Conservation (phyloP, 805 yeast genomes). For the Candida ulmi region DNA sequence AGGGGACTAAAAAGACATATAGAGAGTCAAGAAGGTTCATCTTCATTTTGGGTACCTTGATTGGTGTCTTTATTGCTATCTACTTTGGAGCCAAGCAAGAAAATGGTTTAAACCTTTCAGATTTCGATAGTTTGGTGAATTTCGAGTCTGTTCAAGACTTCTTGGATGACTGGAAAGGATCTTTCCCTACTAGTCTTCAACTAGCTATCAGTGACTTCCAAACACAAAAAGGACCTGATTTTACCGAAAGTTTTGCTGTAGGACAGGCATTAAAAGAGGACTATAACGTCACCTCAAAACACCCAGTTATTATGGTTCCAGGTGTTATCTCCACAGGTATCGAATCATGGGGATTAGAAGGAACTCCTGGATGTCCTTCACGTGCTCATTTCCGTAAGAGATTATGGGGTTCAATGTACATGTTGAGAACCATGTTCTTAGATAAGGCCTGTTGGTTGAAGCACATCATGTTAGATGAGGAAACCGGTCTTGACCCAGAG, state of each 20-base stretch:
- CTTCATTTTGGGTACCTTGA: conserved; percentile 63
- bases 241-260: conserved; percentile 82
- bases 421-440: conserved; percentile 86
- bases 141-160: conserved; percentile 50
- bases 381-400: conserved; percentile 83
- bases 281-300: conserved; percentile 47
- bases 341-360: conserved; percentile 85
- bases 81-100: conserved; percentile 46
- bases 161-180: conserved; percentile 68
- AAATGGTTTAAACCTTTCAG: conserved; percentile 29
- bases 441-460: conserved; percentile 93
- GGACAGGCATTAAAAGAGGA: conserved; percentile 59
- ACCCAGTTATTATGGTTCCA: conserved; percentile 89
- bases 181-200: conserved; percentile 61
- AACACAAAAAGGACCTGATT: conserved; percentile 33
- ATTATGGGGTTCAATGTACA: conserved; percentile 95
- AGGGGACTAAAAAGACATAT: conserved; percentile 8
- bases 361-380: conserved; percentile 75
- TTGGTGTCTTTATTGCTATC: conserved; percentile 63
- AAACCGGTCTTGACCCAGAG: conserved; percentile 91
- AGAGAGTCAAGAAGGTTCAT: conserved; percentile 51
- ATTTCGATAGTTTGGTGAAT: conserved; percentile 16
- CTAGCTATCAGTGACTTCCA: conserved; percentile 53
- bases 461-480: conserved; percentile 83
- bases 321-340: conserved; percentile 95